Evolutionary conservation across 2,329 filamentous ascomycete genomes (phyloP).

Genomic region (Ceratocystis diversiconidia): DNA sequence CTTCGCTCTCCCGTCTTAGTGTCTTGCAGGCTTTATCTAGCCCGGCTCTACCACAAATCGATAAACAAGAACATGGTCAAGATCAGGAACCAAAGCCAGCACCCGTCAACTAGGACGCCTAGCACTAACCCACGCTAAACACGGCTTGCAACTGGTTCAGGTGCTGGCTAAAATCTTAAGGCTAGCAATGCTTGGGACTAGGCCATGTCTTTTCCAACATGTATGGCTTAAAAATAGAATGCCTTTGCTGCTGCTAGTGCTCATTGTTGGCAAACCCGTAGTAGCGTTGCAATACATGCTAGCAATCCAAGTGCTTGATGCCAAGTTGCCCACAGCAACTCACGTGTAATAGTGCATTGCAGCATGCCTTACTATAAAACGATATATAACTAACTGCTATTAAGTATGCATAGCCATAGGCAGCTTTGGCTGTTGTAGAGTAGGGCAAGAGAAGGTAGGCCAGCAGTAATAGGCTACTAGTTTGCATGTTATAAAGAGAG

Average conservation of each 20-base stretch:
- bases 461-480: background rate
- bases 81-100: background rate
- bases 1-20: background rate
- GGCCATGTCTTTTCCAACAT: background rate
- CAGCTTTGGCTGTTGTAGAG: too few relatives aligned
- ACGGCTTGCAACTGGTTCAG: background rate
- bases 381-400: background rate
- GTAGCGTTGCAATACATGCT: background rate
- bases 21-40: background rate
- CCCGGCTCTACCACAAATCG: background rate
- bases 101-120: background rate
- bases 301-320: background rate
- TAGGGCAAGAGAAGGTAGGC: background rate
- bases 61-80: background rate
- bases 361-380: background rate
- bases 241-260: background rate
- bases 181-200: background rate
- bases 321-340: background rate
- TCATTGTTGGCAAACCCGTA: background rate
- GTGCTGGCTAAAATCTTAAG: background rate
- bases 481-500: background rate
- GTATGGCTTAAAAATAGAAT: background rate
- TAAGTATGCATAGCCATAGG: background rate
- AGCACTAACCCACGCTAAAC: background rate
- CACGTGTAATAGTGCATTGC: background rate